phyloP scores from a whole-genome alignment of 2,329 filamentous ascomycete genomes.

The Zymoseptoria pseudotritici region DNA sequence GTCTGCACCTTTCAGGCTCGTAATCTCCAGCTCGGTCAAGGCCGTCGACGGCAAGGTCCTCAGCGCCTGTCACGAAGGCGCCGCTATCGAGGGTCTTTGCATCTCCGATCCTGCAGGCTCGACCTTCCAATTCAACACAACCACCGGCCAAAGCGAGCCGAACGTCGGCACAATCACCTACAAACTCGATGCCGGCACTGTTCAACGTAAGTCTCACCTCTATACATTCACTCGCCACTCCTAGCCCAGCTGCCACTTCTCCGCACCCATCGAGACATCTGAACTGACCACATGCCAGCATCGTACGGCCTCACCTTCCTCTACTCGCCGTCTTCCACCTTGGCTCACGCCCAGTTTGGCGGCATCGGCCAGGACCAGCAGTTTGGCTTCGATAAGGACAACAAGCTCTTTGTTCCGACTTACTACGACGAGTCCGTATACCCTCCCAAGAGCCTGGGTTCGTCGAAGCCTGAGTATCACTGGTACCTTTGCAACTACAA shows the following conservation, averaged over 20 bases:
- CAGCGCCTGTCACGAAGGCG: constrained; percentile 41
- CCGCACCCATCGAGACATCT: neutral
- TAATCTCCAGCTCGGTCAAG: constrained; percentile 33
- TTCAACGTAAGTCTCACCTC: constrained; percentile 5
- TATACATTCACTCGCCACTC: neutral
- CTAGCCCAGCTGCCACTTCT: too few relatives aligned
- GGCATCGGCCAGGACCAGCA: constrained; percentile 23
- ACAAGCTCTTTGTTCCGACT: constrained; percentile 34
- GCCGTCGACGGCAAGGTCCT: constrained; percentile 34
- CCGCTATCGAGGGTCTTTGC: constrained; percentile 43
- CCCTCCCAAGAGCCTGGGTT: constrained; percentile 26
- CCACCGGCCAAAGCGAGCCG: constrained; percentile 8
- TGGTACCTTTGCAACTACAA: constrained; percentile 41
- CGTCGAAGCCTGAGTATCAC: constrained; percentile 18
- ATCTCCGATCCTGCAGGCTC: constrained; percentile 13
- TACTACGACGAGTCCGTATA: constrained; percentile 35
- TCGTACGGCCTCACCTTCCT: constrained; percentile 27
- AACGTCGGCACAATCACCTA: constrained; percentile 30
- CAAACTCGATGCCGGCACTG: constrained; percentile 28
- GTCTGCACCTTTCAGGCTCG: constrained; percentile 39
- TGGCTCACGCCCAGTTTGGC: constrained; percentile 37
- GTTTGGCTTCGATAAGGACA: constrained; percentile 35
- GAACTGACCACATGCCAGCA: constrained; percentile 1
- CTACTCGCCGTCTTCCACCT: constrained; percentile 34
- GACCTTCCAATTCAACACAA: constrained; percentile 20